Percentiles rank a stretch among this genome's conserved stretches.
These are phyloP conservation scores for Lichina pygmaea DNA, from an alignment of 495 filamentous ascomycete species.

Conservation along the genomic window DNA sequence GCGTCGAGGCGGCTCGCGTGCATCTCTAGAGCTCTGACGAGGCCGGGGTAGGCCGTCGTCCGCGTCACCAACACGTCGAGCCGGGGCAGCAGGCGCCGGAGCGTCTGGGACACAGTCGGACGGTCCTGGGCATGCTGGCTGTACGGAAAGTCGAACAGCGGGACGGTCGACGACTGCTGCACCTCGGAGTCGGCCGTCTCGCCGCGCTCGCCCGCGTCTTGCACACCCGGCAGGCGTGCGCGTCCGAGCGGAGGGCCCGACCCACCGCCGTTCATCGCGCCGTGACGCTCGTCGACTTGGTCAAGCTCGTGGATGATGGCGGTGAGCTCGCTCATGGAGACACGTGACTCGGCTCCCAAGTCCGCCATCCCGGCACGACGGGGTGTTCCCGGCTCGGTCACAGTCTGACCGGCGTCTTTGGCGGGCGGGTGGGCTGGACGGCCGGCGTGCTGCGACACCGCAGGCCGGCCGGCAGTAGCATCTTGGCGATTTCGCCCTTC, in stretches of 20 bases:
- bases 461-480: too few relatives aligned
- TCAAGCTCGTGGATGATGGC: not conserved
- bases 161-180: too few relatives aligned
- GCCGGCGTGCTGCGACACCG: too few relatives aligned
- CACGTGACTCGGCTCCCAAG: not conserved
- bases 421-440: not conserved
- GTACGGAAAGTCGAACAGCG: too few relatives aligned
- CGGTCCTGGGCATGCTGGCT: not conserved
- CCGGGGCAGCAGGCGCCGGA: not conserved
- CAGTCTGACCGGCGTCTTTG: not conserved
- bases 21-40: constrained; percentile 15
- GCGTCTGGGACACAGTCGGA: not conserved
- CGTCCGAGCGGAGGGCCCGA: too few relatives aligned
- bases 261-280: too few relatives aligned
- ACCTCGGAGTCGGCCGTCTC: too few relatives aligned
- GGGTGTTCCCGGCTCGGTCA: not conserved
- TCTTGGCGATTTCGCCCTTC: too few relatives aligned
- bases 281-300: not conserved
- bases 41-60: constrained; percentile 8
- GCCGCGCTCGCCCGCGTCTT: too few relatives aligned
- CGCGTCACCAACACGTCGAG: not conserved
- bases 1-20: constrained; percentile 28
- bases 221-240: too few relatives aligned
- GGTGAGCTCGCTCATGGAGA: not conserved
- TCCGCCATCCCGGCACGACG: not conserved